Conservation (phyloP, 2,329 filamentous ascomycete genomes). For the Lasiodiplodia gonubiensis region DNA sequence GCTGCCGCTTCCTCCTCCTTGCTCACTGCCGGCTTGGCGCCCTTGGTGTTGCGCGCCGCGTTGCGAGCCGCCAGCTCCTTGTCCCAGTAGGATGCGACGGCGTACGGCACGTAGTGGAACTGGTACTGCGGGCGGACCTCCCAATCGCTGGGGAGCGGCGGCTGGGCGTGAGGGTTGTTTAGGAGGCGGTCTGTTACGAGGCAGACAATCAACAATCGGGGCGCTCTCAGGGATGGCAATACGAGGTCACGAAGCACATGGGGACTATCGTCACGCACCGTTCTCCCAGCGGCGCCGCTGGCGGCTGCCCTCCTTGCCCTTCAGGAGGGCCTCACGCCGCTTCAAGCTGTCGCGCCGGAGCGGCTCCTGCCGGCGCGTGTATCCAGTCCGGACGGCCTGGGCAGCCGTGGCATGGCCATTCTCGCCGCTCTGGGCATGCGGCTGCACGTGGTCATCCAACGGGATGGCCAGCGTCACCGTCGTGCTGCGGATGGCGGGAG, state of each 20-base stretch:
- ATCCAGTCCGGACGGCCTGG: conserved; percentile 52
- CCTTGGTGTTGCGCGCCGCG: conserved; percentile 49
- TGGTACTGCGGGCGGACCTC: conserved; percentile 80
- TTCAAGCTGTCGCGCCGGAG: conserved; percentile 66
- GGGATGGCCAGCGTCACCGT: conserved; percentile 74
- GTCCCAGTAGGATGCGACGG: conserved; percentile 87
- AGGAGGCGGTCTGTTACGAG: conserved; percentile 73
- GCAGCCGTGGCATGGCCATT: conserved; percentile 46
- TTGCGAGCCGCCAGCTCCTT: conserved; percentile 53
- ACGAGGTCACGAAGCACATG: neutral
- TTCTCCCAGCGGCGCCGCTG: conserved; percentile 94
- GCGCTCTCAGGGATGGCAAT: neutral
- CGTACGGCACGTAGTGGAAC: conserved; percentile 81
- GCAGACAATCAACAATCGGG: conserved; percentile 1
- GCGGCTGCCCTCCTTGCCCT: conserved; percentile 88
- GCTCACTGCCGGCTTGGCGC: conserved; percentile 44
- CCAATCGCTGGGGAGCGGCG: conserved; percentile 83
- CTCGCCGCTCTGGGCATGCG: conserved; percentile 37
- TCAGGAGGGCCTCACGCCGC: conserved; percentile 75
- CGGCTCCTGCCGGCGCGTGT: conserved; percentile 60
- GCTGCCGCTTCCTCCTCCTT: conserved; percentile 52
- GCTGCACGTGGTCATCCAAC: conserved; percentile 64
- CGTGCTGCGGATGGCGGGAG: conserved; percentile 54
- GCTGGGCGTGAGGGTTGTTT: conserved; percentile 83
- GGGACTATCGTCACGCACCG: conserved; percentile 57